These are phyloP conservation scores for Prunus davidiana DNA, from an alignment of 306 rosid genomes.

Conservation along the genomic window DNA sequence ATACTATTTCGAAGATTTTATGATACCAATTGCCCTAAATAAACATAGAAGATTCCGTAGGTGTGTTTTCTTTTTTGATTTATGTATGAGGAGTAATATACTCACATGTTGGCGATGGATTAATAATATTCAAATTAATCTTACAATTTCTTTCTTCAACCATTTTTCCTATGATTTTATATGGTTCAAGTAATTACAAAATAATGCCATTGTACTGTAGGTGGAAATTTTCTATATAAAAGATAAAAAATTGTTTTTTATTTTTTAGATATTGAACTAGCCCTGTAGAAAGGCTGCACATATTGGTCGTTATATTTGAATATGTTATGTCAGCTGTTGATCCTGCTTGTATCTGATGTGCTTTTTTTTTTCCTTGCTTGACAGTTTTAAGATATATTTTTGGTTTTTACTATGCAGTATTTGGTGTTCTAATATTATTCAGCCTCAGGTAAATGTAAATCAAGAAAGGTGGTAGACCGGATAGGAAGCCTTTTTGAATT, in stretches of 20 bases:
- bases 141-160: too few species aligned
- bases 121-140: too few species aligned
- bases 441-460: constrained; percentile 39
- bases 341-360: not conserved
- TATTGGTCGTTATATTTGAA: not conserved
- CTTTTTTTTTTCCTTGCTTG: not conserved
- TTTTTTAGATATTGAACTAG: not conserved
- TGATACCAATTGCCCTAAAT: not conserved
- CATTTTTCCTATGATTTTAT: not conserved
- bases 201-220: not conserved
- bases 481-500: constrained; percentile 39
- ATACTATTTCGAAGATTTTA: not conserved
- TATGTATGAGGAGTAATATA: too few species aligned
- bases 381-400: not conserved
- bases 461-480: constrained; percentile 38
- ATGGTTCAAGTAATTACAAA: not conserved
- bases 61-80: not conserved
- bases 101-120: too few species aligned
- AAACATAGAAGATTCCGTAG: not conserved
- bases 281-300: not conserved
- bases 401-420: not conserved
- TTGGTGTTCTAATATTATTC: constrained; percentile 19
- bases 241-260: not conserved
- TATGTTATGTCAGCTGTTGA: not conserved
- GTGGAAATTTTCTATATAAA: not conserved